phyloP scores from a whole-genome alignment of 345 rosid species.

The Firmiana major region DNA sequence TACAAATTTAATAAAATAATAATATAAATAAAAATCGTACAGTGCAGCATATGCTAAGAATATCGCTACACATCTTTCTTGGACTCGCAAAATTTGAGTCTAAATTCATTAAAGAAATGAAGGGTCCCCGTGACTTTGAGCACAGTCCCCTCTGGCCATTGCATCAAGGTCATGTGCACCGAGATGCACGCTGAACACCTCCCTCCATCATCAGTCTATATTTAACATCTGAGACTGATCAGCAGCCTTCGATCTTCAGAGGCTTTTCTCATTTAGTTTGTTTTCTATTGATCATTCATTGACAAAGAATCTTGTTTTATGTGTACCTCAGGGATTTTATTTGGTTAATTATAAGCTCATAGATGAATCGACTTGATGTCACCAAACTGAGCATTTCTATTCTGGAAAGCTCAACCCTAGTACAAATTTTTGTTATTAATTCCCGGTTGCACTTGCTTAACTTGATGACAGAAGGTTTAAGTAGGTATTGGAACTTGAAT shows the following conservation, averaged over 20 bases:
- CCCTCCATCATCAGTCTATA: not conserved
- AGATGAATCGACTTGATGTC: not conserved
- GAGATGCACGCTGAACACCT: conserved; percentile 42
- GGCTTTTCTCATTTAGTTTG: not conserved
- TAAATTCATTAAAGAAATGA: conserved; percentile 17
- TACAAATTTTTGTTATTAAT: not conserved
- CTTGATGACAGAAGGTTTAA: not conserved
- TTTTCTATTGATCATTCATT: not conserved
- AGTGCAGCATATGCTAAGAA: conserved; percentile 13
- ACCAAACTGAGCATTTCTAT: not conserved
- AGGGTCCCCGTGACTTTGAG: conserved; percentile 29
- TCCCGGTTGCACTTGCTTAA: not conserved
- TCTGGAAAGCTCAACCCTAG: not conserved
- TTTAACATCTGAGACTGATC: not conserved
- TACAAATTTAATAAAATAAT: no score
- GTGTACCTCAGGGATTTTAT: not conserved
- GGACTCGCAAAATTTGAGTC: conserved; percentile 10
- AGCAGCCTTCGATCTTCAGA: not conserved
- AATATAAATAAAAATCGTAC: not conserved
- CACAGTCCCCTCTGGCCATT: conserved; percentile 39
- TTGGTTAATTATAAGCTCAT: not conserved
- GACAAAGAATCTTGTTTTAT: not conserved
- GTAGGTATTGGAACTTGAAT: no score
- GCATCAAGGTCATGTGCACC: conserved; percentile 49
- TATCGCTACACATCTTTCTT: conserved; percentile 27